Evolutionary conservation across 1,284 basidiomycete genomes (phyloP).

Genomic region (Ganoderma sinense): DNA sequence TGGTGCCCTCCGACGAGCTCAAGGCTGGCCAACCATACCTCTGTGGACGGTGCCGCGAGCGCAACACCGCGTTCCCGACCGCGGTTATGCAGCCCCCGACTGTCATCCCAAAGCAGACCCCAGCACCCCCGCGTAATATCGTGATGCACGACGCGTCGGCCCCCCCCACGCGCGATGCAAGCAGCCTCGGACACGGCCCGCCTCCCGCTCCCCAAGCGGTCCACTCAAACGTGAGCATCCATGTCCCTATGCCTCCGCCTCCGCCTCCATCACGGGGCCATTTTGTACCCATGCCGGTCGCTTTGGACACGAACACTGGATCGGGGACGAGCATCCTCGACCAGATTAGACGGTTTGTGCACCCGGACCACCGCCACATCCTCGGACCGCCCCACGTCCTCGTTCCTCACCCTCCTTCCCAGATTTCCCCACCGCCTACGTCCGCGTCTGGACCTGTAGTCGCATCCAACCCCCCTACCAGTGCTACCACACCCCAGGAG

Average conservation of each 20-base stretch:
- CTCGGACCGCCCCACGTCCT: not conserved
- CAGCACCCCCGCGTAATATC: not conserved
- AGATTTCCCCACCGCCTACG: not conserved
- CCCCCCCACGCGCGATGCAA: not conserved
- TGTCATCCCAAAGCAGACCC: not conserved
- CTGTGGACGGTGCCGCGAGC: slow-evolving; percentile 5
- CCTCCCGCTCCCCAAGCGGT: not conserved
- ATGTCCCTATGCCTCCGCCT: not conserved
- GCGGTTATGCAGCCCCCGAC: not conserved
- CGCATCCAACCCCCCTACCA: not conserved
- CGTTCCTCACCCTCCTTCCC: not conserved
- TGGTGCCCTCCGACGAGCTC: not conserved
- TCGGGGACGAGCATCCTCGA: not conserved
- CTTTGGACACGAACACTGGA: too few species aligned
- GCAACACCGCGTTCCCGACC: not conserved
- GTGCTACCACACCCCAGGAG: not conserved
- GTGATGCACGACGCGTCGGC: not conserved
- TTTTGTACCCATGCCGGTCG: not conserved
- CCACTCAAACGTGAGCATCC: not conserved
- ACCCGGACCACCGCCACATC: slow-evolving; percentile 21
- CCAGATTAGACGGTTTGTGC: slow-evolving; percentile 9
- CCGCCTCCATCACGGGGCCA: not conserved
- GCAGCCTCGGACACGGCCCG: not conserved
- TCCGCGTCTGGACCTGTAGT: not conserved
- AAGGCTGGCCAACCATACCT: not conserved